These are phyloP conservation scores for Acacia confusa DNA, from an alignment of 306 rosid species.

Conservation along the genomic window DNA sequence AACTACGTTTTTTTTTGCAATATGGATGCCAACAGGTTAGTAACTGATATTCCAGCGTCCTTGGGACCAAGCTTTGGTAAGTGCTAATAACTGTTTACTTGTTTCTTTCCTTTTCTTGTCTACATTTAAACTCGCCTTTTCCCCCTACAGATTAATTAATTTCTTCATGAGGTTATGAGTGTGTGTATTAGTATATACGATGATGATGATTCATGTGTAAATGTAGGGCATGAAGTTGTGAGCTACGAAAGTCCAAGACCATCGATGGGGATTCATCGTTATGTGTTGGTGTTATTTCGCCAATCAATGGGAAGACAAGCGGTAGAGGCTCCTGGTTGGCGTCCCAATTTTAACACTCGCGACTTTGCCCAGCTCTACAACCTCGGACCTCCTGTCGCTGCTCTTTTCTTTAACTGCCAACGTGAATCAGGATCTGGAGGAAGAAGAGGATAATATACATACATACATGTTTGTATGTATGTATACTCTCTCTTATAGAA, in stretches of 20 bases:
- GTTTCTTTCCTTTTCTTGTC: neutral
- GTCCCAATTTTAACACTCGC: slow-evolving; percentile 67
- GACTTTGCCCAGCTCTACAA: slow-evolving; percentile 74
- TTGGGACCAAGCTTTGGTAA: slow-evolving; percentile 66
- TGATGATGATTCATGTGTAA: neutral
- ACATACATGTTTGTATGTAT: neutral
- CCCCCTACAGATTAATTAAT: neutral
- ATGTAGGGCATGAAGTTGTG: slow-evolving; percentile 53
- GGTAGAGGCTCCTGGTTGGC: slow-evolving; percentile 73
- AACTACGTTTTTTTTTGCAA: neutral
- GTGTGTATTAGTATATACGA: neutral
- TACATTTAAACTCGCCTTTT: neutral
- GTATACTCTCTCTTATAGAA: neutral
- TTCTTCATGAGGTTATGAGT: neutral
- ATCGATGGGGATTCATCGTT: slow-evolving; percentile 65
- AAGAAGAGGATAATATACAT: neutral
- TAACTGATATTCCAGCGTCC: slow-evolving; percentile 74
- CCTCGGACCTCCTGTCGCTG: slow-evolving; percentile 76
- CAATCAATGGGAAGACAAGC: slow-evolving; percentile 55
- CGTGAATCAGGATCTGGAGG: slow-evolving; percentile 42
- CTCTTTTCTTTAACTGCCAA: slow-evolving; percentile 62
- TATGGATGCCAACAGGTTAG: slow-evolving; percentile 48
- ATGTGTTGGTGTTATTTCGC: slow-evolving; percentile 52
- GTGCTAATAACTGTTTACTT: neutral
- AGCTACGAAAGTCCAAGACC: slow-evolving; percentile 74